Evolutionary conservation across 2,329 filamentous ascomycete species (phyloP).

Genomic region (Macrophomina phaseolina): DNA sequence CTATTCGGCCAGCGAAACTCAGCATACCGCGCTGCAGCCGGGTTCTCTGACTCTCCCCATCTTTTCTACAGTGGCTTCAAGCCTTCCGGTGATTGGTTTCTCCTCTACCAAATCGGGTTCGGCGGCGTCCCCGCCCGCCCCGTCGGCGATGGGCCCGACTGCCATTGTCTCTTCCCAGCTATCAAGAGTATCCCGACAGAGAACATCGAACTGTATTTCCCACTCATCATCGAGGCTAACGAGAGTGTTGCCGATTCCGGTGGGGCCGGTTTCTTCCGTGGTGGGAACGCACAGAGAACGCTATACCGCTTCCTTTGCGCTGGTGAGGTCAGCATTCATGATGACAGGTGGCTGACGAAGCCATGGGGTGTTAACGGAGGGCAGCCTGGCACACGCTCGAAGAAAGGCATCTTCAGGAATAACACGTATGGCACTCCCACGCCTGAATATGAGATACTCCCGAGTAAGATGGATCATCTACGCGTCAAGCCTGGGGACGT

Average conservation of each 20-base stretch:
- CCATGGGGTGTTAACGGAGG: slow-evolving; percentile 57
- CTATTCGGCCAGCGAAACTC: slow-evolving; percentile 56
- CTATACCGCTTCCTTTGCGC: slow-evolving; percentile 54
- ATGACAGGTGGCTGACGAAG: slow-evolving; percentile 57
- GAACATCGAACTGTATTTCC: slow-evolving; percentile 56
- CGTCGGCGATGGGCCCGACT: slow-evolving; percentile 56
- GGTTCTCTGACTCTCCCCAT: slow-evolving; percentile 58
- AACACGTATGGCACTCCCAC: slow-evolving; percentile 42
- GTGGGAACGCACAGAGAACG: slow-evolving; percentile 57
- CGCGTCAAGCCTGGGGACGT: slow-evolving; percentile 54
- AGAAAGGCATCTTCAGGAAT: slow-evolving; percentile 52
- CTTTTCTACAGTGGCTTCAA: slow-evolving; percentile 59
- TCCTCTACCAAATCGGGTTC: slow-evolving; percentile 59
- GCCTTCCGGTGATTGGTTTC: slow-evolving; percentile 55
- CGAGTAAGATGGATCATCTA: slow-evolving; percentile 57
- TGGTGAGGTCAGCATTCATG: slow-evolving; percentile 56
- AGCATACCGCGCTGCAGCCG: slow-evolving; percentile 55
- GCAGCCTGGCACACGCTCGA: slow-evolving; percentile 50
- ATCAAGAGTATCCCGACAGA: slow-evolving; percentile 59
- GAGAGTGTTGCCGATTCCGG: slow-evolving; percentile 56
- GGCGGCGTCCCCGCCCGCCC: slow-evolving; percentile 56
- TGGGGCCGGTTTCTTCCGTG: slow-evolving; percentile 54
- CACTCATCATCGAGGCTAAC: slow-evolving; percentile 56
- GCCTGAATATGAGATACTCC: slow-evolving; percentile 39
- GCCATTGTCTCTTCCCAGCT: slow-evolving; percentile 57